Evolutionary conservation across 1,284 basidiomycete genomes (phyloP).

Genomic region (Moniliella sp.): DNA sequence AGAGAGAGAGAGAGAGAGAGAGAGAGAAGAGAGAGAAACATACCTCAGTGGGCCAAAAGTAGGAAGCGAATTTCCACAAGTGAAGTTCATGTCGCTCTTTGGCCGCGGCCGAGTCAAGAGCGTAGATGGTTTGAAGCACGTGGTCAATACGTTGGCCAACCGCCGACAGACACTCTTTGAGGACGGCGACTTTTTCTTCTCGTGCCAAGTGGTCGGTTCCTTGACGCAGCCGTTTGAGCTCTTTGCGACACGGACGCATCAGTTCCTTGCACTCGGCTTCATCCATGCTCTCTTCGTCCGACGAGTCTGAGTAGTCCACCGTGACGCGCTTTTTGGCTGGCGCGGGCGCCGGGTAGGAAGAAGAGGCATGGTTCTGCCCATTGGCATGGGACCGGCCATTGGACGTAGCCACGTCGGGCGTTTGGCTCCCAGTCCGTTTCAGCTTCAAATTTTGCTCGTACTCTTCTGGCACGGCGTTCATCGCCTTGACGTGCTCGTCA

Average conservation of each 20-base stretch:
- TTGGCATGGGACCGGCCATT: conserved; percentile 8
- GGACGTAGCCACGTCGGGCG: conserved; percentile 1
- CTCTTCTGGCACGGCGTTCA: not conserved
- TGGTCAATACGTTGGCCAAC: conserved; percentile 79
- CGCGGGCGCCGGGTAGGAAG: not conserved
- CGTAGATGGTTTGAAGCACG: conserved; percentile 50
- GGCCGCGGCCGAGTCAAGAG: conserved; percentile 50
- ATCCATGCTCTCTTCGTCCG: conserved; percentile 52
- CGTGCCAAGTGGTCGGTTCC: conserved; percentile 75
- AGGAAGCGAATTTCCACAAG: conserved; percentile 61
- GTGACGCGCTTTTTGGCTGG: not conserved
- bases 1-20: too few species aligned
- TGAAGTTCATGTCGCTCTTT: conserved; percentile 70
- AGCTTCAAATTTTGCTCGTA: not conserved
- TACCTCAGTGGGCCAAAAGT: conserved; percentile 83
- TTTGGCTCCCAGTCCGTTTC: not conserved
- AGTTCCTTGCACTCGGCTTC: conserved; percentile 83
- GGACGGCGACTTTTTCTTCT: conserved; percentile 77
- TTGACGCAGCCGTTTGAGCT: conserved; percentile 74
- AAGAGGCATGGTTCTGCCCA: not conserved
- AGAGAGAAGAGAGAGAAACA: not conserved
- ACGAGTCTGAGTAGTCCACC: not conserved
- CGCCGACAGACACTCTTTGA: conserved; percentile 81
- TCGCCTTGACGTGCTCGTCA: conserved; percentile 35
- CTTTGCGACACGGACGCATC: conserved; percentile 83